These are phyloP conservation scores for Przewalskia tangutica DNA, from an alignment of 257 asterid species.

Conservation along the genomic window DNA sequence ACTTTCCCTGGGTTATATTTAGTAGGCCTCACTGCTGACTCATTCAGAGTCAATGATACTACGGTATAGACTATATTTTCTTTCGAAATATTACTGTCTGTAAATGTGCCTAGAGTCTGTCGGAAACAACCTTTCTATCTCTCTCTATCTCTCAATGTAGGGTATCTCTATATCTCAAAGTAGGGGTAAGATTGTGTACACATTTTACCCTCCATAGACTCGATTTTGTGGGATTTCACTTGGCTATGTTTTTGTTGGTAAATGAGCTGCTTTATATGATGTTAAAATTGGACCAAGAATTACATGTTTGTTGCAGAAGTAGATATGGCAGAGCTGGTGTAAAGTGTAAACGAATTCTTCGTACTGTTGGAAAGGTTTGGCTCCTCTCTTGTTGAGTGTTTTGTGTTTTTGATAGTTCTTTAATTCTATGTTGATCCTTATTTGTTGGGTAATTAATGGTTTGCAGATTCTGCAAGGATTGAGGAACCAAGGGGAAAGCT, in stretches of 20 bases:
- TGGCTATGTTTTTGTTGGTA: not conserved
- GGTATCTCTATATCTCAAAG: too few relatives aligned
- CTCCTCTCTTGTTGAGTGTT: too few relatives aligned
- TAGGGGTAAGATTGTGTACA: too few relatives aligned
- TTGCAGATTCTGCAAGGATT: slow-evolving; percentile 8
- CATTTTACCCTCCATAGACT: too few relatives aligned
- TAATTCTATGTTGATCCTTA: not conserved
- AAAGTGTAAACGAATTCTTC: not conserved
- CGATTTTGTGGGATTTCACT: too few relatives aligned
- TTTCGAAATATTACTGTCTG: not conserved
- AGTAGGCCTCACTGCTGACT: slow-evolving; percentile 60
- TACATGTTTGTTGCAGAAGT: slow-evolving; percentile 19
- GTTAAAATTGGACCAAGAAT: not conserved
- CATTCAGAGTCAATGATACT: slow-evolving; percentile 39
- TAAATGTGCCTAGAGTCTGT: too few relatives aligned
- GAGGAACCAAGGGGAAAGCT: not conserved
- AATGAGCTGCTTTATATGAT: not conserved
- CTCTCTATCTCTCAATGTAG: too few relatives aligned
- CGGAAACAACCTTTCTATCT: too few relatives aligned
- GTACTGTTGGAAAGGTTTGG: slow-evolving; percentile 8
- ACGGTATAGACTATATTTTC: slow-evolving; percentile 24
- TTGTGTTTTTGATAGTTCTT: not conserved
- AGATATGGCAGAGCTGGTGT: slow-evolving; percentile 6
- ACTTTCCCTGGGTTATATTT: slow-evolving; percentile 61
- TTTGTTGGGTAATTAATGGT: not conserved